Evolutionary conservation across 208 protist genomes (phyloP), one percentile per base, ranked within the genome.

Genomic region (Acanthamoeba lenticulata): DNA sequence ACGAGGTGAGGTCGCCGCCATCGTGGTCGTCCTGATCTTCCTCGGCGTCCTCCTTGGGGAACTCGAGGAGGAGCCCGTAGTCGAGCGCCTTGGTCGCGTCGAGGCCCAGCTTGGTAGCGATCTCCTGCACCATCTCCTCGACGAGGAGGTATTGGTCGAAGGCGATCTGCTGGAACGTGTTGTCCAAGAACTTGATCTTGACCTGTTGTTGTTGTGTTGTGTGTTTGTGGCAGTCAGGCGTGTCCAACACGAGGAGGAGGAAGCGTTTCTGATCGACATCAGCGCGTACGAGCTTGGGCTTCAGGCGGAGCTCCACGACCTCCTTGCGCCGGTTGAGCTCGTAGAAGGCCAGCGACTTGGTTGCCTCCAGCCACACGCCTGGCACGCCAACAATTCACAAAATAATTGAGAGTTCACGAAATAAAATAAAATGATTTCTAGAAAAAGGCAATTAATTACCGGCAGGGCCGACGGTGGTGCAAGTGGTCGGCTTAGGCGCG

Each of bases 101-200:
- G 21, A 91, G 38, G 1, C 85, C 85, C 27, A 91, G 57, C 57
- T 91, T 91, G 85, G 15, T 45, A 29, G 47, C 85, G 36, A 91
- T 91, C 85, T 91, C 85, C n/a, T 91, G 32, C 17, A 91, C 36
- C 85, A 91, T 69, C 55, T 91, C 85, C 36, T 69, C 11, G 13
- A 91, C 57, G 13, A 91, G 85, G 24, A 60, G 38, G 55, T 91
- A 91, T 17, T 38, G 85, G 38, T 91, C 85, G n/a, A 91, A 60
- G 13, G 45, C 52, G 32, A 91, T 32, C 57, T 91, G 85, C 85
- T 91, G 85, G 57, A 91, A 91, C 29, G 85, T 91, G 85, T 91
- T 91, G 55, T 91, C 85, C 85, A 91, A 69, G 36, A 91, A 91
- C 42, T 91, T 91, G 57, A 91, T 69, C 55, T 91, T 91, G 11